Evolutionary conservation across 2,329 filamentous ascomycete species (phyloP), one percentile per base, ranked within the genome.

Genomic region (Pseudogymnoascus sp.): DNA sequence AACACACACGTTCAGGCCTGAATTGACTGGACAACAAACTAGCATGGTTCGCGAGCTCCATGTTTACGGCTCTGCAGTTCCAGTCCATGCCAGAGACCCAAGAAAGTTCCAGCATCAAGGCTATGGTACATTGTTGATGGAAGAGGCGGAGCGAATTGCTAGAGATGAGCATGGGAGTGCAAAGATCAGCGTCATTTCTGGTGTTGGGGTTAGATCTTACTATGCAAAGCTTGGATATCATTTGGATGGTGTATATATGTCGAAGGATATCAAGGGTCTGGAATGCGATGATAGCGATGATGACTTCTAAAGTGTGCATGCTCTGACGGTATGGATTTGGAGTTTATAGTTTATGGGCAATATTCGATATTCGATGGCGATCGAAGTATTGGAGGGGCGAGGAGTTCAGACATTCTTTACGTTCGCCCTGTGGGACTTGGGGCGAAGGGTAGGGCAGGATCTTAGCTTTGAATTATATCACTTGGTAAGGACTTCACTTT

Each of bases 81-180:
- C 94, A 0, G 89, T 99, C 48, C 94, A 99, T 73, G 92, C 91
- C 7, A 82, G 95, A 60, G 94, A 99, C 67, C 91, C 92, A 18
- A 86, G 89, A 73, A 97, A 97, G 74, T 97, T 97, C 74, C 94
- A 99, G 76, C 94, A 99, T 75, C 94, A 96, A 72, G 94, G 94
- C 0, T 99, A 95, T 66, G 94, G 94, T 55, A 99, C 94, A 1
- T 73, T 99, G 63, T 71, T 99, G 65, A 99, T 99, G 95, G 92
- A 97, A 70, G 92, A 97, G 75, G 95, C 94, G 0, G 94, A 97
- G 76, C 82, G 92, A 58, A 99, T 99, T 65, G 92, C 95, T 0
- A 82, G 90, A 60, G 88, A 96, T 65, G 94, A 99, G 75, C 94
- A 99, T 70, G 89, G 91, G 5, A 96, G 92, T 67, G 81, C 81